Evolutionary conservation across 2,329 filamentous ascomycete species (phyloP).

Genomic region (Colletotrichum nymphaeae): DNA sequence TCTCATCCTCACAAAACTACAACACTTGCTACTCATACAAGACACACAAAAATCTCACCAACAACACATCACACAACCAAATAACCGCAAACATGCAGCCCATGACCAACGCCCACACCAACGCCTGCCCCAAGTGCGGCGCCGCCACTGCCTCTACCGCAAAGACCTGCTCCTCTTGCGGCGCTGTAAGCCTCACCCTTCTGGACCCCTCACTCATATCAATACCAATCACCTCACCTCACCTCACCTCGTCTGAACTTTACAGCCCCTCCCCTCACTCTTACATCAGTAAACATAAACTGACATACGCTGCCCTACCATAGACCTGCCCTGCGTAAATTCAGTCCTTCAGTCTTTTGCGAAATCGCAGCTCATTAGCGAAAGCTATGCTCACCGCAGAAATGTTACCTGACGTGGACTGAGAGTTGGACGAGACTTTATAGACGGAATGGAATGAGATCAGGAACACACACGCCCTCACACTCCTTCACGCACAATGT

Average conservation of each 20-base stretch:
- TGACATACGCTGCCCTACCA: not conserved
- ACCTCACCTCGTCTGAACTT: constrained; percentile 3
- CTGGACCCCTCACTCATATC: not conserved
- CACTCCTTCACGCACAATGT: constrained; percentile 19
- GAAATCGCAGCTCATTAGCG: not conserved
- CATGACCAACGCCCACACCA: constrained; percentile 50
- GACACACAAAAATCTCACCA: not conserved
- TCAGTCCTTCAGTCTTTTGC: too few species aligned
- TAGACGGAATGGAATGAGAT: not conserved
- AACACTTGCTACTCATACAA: not conserved
- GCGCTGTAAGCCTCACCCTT: constrained; percentile 60
- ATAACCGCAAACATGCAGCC: constrained; percentile 37
- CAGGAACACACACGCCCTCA: constrained; percentile 11
- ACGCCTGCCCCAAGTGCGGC: constrained; percentile 68
- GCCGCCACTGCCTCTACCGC: constrained; percentile 52
- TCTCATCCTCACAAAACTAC: not conserved
- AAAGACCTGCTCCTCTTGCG: constrained; percentile 68
- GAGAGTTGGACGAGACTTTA: not conserved
- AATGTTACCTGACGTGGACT: constrained; percentile 1
- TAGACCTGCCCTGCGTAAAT: constrained; percentile 48
- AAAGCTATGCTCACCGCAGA: not conserved
- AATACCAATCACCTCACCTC: not conserved
- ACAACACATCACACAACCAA: not conserved
- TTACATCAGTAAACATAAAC: not conserved
- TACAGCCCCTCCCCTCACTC: not conserved